Evolutionary conservation across 176 grass and related monocot species (phyloP).

Genomic region (Coix lacrymajobi): DNA sequence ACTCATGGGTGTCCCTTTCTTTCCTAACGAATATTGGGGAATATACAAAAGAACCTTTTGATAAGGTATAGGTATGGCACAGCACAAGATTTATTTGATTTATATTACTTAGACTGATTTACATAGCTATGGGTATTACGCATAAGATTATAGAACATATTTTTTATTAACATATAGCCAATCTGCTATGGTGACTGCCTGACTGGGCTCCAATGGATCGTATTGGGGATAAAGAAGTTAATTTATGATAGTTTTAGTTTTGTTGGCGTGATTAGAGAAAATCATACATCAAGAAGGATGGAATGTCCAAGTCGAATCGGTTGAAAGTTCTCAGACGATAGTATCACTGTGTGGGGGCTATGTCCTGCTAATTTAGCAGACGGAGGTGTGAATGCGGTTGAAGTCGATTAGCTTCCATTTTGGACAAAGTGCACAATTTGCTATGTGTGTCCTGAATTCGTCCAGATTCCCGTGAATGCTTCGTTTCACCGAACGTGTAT

Average conservation of each 20-base stretch:
- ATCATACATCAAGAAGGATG: slow-evolving; percentile 16
- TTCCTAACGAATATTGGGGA: background rate
- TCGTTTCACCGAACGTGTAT: background rate
- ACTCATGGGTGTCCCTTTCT: slow-evolving; percentile 19
- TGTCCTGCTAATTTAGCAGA: slow-evolving; percentile 17
- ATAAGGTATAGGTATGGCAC: background rate
- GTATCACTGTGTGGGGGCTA: background rate
- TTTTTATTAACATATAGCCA: background rate
- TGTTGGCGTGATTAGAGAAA: background rate
- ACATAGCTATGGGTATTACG: background rate
- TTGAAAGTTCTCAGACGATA: slow-evolving; percentile 11
- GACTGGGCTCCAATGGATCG: no score
- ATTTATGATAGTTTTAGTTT: background rate
- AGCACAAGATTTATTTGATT: background rate
- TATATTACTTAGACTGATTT: background rate
- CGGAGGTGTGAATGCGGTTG: background rate
- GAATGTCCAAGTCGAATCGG: slow-evolving; percentile 8
- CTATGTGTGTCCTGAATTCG: background rate
- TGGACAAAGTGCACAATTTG: background rate
- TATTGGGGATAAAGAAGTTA: background rate
- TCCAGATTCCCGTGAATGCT: background rate
- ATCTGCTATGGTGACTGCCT: no score
- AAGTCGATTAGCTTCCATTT: background rate
- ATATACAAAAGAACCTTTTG: background rate
- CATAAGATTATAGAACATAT: background rate